Evolutionary conservation across 345 rosid species (phyloP), one percentile per base, ranked within the genome.

Genomic region (Psidium guajava): DNA sequence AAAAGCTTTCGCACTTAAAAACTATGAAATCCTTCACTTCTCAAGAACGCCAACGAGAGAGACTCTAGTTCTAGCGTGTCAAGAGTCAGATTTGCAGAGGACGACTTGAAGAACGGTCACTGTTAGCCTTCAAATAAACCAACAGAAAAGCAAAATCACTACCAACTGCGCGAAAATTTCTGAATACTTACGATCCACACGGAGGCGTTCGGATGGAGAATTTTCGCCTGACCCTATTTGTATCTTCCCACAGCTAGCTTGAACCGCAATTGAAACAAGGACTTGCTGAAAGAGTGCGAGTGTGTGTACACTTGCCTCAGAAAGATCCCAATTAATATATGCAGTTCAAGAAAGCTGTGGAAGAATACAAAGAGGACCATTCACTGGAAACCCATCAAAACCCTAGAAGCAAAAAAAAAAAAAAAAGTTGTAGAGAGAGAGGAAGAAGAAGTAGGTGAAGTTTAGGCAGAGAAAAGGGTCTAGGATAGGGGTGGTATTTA

Each of bases 321-420:
- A 40, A 25, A 52, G 52, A 53, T n/a, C 82, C 28, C 27, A 11
- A 81, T 47, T 50, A 13, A 69, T 69, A 69, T 18, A 55, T 88
- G 98, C 99, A 93, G 99, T 96, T 96, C 98, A 96, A 96, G 99
- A 96, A 96, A 96, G 99, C 99, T 96, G 99, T 96, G 98, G 99
- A 96, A 95, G 91, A 93, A 93, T 93, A 95, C 94, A 90, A 89
- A 93, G 91, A 96, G 94, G 74, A 88, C 85, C 99, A 95, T 91
- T 40, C 18, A 11, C 54, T 49, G 49, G 49, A 56, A 87, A 87
- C 59, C 81, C 80, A 5, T 75, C 1, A 32, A 61, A 24, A 28
- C 82, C 36, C 54, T n/a, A 15, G 74, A 3, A 14, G 75, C 16
- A 24, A 32, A 25, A 36, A 36, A 32, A 25, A 32, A 25, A 36